phyloP scores from a whole-genome alignment of 371 early-diverging fungal species.

The Synchytrium microbalum region DNA sequence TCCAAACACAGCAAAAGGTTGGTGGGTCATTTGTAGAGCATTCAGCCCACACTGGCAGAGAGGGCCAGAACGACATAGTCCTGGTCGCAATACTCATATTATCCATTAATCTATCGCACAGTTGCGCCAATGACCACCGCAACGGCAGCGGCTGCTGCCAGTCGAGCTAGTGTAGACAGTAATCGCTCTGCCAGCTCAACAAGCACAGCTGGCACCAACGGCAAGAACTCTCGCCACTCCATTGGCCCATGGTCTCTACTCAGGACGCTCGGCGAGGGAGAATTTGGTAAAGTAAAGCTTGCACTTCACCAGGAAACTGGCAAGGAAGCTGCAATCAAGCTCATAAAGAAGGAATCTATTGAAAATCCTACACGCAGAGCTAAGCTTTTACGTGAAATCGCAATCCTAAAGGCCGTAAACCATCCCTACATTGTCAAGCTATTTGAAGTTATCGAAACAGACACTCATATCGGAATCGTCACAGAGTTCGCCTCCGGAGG shows the following conservation, averaged over 20 bases:
- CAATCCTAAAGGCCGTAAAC: conserved; percentile 34
- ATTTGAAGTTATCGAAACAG: conserved; percentile 36
- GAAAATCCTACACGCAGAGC: conserved; percentile 40
- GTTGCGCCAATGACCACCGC: no score
- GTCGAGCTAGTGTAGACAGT: no score
- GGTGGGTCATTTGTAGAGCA: no score
- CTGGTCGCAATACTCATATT: no score
- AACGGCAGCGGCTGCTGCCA: no score
- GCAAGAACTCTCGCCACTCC: no score
- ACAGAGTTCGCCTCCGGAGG: conserved; percentile 90
- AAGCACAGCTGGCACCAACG: no score
- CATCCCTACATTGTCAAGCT: conserved; percentile 35
- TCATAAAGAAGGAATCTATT: conserved; percentile 51
- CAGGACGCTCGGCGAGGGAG: conserved; percentile 41
- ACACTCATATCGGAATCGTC: conserved; percentile 42
- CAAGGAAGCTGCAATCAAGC: conserved; percentile 54
- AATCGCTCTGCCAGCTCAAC: no score
- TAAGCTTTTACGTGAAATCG: conserved; percentile 37
- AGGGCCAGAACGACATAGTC: no score
- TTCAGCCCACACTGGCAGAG: no score
- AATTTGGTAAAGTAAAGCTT: conserved; percentile 46
- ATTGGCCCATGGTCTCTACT: conserved; percentile 34
- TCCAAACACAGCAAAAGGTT: no score
- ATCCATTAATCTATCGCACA: no score
- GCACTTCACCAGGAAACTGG: conserved; percentile 24